A percentile compares a stretch with the other conserved stretches of the same genome.
Evolutionary conservation across 345 rosid genomes (phyloP).

Genomic region (Eucalyptus pauciflora): DNA sequence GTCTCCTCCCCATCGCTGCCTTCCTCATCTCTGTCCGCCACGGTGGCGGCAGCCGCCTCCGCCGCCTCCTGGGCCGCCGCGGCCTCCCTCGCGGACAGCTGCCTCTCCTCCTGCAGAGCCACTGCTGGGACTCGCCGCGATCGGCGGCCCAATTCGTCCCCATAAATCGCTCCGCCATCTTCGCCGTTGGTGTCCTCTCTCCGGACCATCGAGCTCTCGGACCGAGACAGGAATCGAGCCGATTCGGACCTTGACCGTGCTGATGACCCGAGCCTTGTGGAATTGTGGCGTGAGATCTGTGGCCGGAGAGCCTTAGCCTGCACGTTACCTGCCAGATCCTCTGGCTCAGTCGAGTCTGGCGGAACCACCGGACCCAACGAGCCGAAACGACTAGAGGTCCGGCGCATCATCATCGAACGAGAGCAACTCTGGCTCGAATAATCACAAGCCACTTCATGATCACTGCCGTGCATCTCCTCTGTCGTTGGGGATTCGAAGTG

Average conservation of each 20-base stretch:
- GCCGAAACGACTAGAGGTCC: slow-evolving; percentile 23
- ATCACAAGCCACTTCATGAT: slow-evolving; percentile 1
- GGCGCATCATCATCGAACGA: slow-evolving; percentile 33
- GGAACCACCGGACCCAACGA: background rate
- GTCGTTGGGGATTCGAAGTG: background rate
- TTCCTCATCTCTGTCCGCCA: background rate
- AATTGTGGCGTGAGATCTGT: slow-evolving; percentile 41
- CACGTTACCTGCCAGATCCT: slow-evolving; percentile 2
- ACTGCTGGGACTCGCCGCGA: slow-evolving; percentile 11
- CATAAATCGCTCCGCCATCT: background rate
- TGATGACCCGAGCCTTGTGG: slow-evolving; percentile 5
- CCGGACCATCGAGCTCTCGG: slow-evolving; percentile 1
- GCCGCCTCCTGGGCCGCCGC: slow-evolving; percentile 16
- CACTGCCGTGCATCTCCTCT: background rate
- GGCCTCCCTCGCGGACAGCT: slow-evolving; percentile 76
- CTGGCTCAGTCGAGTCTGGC: background rate
- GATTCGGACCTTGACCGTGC: background rate
- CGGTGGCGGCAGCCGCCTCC: slow-evolving; percentile 6
- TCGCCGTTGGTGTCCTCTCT: slow-evolving; percentile 14
- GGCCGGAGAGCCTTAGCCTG: slow-evolving; percentile 21
- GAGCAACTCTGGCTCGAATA: slow-evolving; percentile 10
- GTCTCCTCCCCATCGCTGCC: background rate
- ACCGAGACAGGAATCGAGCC: slow-evolving; percentile 1
- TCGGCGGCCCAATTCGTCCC: background rate
- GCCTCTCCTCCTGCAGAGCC: slow-evolving; percentile 40